phyloP scores from a whole-genome alignment of 1,139 yeast genomes.

The Debaryomycetaceae sp. region DNA sequence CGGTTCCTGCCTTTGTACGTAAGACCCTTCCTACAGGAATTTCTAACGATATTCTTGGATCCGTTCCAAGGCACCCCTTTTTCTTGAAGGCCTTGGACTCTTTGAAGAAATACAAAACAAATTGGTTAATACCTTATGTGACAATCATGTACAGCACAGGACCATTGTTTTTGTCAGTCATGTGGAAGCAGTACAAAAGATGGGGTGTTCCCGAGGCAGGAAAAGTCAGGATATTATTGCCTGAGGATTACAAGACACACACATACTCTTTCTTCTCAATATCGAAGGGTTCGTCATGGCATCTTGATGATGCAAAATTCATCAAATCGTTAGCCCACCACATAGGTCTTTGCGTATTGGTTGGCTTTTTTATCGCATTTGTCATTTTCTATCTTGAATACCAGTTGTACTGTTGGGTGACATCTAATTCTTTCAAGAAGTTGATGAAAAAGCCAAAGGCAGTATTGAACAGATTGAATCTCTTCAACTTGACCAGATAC shows the following conservation, averaged over 20 bases:
- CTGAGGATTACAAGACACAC: slow-evolving; percentile 63
- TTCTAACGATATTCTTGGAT: slow-evolving; percentile 90
- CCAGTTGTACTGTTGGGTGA: slow-evolving; percentile 48
- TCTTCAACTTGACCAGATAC: slow-evolving; percentile 7
- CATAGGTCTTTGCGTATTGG: slow-evolving; percentile 62
- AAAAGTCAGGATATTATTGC: slow-evolving; percentile 64
- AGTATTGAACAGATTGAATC: slow-evolving; percentile 6
- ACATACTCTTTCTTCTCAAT: slow-evolving; percentile 64
- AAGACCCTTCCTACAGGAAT: slow-evolving; percentile 89
- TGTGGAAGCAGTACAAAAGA: slow-evolving; percentile 84
- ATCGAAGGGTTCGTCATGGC: slow-evolving; percentile 86
- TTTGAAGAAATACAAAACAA: slow-evolving; percentile 58
- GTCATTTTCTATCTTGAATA: slow-evolving; percentile 60
- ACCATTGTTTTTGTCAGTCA: slow-evolving; percentile 78
- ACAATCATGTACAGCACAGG: slow-evolving; percentile 96
- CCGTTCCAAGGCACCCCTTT: slow-evolving; percentile 84
- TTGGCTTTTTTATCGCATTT: slow-evolving; percentile 61
- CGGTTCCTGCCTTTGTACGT: slow-evolving; percentile 81
- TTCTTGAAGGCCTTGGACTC: slow-evolving; percentile 67
- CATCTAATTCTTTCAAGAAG: slow-evolving; percentile 29
- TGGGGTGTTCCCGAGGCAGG: slow-evolving; percentile 68
- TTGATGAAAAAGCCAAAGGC: slow-evolving; percentile 14
- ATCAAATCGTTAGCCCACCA: slow-evolving; percentile 70
- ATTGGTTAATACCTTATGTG: slow-evolving; percentile 81
- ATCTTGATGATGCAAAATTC: slow-evolving; percentile 75